Percentiles rank a stretch among this genome's conserved stretches.
These are phyloP conservation scores for Apophysomyces trapeziformis DNA, from an alignment of 371 early-diverging fungal species.

Conservation along the genomic window DNA sequence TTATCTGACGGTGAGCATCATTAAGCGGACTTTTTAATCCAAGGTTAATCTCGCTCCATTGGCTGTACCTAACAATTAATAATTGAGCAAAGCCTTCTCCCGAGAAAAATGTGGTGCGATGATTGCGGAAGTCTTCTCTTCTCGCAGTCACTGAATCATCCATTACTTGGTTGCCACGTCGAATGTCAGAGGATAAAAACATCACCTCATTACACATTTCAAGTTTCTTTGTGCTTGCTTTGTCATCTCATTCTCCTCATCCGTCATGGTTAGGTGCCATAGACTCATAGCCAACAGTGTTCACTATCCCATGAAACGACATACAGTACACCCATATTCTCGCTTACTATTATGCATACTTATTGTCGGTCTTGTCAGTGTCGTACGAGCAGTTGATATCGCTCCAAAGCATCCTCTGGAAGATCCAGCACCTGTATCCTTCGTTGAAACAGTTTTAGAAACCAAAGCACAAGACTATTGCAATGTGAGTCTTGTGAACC, in stretches of 20 bases:
- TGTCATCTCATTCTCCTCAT: background rate
- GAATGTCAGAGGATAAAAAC: background rate
- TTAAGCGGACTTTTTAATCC: too few species aligned
- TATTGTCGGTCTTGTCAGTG: background rate
- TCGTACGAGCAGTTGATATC: conserved; percentile 11
- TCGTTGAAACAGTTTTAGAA: conserved; percentile 40
- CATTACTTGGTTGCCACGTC: background rate
- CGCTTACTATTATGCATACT: background rate
- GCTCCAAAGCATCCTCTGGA: conserved; percentile 28
- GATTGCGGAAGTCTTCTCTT: too few species aligned
- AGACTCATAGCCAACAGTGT: background rate
- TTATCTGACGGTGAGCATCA: too few species aligned
- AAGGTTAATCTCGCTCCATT: too few species aligned
- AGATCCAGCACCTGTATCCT: conserved; percentile 38
- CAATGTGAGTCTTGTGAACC: conserved; percentile 34
- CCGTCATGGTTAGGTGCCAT: background rate
- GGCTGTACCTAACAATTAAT: too few species aligned
- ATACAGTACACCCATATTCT: background rate
- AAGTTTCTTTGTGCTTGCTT: background rate
- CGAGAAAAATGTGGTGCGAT: too few species aligned
- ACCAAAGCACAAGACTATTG: conserved; percentile 41
- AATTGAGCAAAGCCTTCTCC: too few species aligned
- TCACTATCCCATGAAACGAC: background rate
- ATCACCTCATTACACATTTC: conserved; percentile 10
- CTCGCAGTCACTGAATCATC: too few species aligned